Conservation (phyloP, 768 basidiomycete species). For the Asterophora lycoperdoides region DNA sequence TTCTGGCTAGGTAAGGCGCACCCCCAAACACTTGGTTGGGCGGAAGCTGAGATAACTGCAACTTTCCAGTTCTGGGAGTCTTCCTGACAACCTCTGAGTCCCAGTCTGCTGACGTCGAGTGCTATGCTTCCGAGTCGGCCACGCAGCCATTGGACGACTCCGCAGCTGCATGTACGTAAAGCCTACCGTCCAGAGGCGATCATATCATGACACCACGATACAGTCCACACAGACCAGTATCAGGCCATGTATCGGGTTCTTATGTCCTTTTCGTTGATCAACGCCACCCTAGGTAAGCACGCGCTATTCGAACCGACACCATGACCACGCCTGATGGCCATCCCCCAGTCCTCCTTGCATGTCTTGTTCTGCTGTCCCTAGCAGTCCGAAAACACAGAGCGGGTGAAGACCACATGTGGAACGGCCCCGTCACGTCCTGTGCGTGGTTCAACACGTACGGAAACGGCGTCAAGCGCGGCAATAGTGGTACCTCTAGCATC, state of each 20-base stretch:
- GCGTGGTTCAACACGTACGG: conserved; percentile 65
- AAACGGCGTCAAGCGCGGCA: conserved; percentile 31
- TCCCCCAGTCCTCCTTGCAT: conserved; percentile 33
- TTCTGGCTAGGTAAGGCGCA: conserved; percentile 70
- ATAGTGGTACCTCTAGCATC: conserved; percentile 34
- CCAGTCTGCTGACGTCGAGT: conserved; percentile 78
- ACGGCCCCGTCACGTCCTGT: conserved; percentile 62
- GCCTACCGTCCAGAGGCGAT: neutral
- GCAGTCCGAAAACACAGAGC: conserved; percentile 39
- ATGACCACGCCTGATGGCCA: neutral
- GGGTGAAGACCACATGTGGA: conserved; percentile 60
- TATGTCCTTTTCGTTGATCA: conserved; percentile 76
- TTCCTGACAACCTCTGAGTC: conserved; percentile 73
- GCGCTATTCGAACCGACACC: neutral
- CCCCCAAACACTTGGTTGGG: neutral
- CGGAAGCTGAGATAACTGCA: conserved; percentile 1
- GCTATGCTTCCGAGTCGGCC: conserved; percentile 55
- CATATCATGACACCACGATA: conserved; percentile 8
- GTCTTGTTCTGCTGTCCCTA: conserved; percentile 35
- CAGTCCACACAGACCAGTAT: conserved; percentile 82
- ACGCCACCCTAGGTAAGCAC: conserved; percentile 61
- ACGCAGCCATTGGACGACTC: conserved; percentile 50
- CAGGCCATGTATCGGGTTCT: conserved; percentile 87
- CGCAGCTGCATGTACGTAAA: conserved; percentile 59
- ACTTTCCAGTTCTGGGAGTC: conserved; percentile 59